phyloP scores from a whole-genome alignment of 179 eudicot genomes.

The Pouteria campechiana region DNA sequence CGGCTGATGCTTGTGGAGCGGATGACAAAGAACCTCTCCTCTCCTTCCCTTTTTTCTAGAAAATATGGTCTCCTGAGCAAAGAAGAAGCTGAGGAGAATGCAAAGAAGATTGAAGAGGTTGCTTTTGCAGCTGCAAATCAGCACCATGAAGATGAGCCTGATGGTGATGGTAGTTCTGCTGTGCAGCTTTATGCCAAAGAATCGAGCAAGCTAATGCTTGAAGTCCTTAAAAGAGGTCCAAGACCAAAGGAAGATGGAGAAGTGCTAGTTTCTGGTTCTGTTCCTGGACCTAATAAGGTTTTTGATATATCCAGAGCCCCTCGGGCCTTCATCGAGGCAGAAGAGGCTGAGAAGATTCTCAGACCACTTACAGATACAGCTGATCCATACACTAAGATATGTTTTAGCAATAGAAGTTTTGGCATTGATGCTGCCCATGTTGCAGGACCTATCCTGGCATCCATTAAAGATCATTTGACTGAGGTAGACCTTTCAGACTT shows the following conservation, averaged over 20 bases:
- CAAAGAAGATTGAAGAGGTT: slow-evolving; percentile 35
- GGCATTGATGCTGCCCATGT: slow-evolving; percentile 53
- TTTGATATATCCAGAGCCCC: slow-evolving; percentile 57
- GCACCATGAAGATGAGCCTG: slow-evolving; percentile 42
- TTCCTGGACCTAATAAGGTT: slow-evolving; percentile 9
- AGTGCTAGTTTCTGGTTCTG: slow-evolving; percentile 9
- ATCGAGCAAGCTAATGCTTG: slow-evolving; percentile 52
- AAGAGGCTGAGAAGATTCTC: slow-evolving; percentile 44
- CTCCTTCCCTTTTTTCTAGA: slow-evolving; percentile 50
- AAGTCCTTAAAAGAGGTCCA: slow-evolving; percentile 53
- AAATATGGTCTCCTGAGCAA: slow-evolving; percentile 44
- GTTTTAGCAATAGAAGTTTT: slow-evolving; percentile 68
- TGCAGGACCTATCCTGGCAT: slow-evolving; percentile 38
- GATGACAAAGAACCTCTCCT: slow-evolving; percentile 44
- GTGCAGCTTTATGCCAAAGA: slow-evolving; percentile 59
- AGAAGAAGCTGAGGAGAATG: slow-evolving; percentile 52
- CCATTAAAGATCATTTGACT: slow-evolving; percentile 39
- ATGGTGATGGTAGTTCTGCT: slow-evolving; percentile 59
- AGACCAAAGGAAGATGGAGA: slow-evolving; percentile 14
- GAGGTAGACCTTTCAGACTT: slow-evolving; percentile 62
- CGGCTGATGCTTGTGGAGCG: slow-evolving; percentile 43
- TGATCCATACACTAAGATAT: slow-evolving; percentile 36
- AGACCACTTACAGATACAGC: slow-evolving; percentile 37
- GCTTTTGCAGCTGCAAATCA: slow-evolving; percentile 42
- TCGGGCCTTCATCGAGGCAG: slow-evolving; percentile 39